Conservation (phyloP, 805 yeast species). For the Cyberlindnera suaveolens region DNA sequence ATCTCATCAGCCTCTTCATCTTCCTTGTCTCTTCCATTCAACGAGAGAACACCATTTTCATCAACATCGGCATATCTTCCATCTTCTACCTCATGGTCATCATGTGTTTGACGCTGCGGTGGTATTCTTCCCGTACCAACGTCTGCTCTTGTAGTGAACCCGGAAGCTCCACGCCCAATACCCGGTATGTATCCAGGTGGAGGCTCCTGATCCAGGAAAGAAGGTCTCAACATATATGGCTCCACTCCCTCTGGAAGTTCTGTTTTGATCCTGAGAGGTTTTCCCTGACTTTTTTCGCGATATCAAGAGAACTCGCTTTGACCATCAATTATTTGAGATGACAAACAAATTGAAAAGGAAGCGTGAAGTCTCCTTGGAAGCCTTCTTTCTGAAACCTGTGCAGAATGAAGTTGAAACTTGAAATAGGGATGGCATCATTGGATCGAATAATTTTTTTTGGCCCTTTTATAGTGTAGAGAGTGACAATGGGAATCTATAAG, state of each 20-base stretch:
- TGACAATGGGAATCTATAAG: too few relatives aligned
- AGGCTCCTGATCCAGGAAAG: conserved; percentile 74
- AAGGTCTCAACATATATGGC: conserved; percentile 5
- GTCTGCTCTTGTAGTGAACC: conserved; percentile 83
- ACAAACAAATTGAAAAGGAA: too few relatives aligned
- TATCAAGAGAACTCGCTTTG: neutral
- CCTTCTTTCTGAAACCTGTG: too few relatives aligned
- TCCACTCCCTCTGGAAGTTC: neutral
- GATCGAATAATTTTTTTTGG: too few relatives aligned
- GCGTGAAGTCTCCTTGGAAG: too few relatives aligned
- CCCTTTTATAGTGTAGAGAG: too few relatives aligned
- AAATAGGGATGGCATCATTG: too few relatives aligned
- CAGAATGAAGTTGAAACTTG: too few relatives aligned
- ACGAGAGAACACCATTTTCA: conserved; percentile 25
- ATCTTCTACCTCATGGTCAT: conserved; percentile 15
- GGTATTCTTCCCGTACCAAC: conserved; percentile 43
- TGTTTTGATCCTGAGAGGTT: neutral
- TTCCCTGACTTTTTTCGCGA: neutral
- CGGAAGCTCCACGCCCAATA: conserved; percentile 90
- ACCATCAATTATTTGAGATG: too few relatives aligned
- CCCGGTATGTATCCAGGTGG: conserved; percentile 93
- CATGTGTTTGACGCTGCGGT: conserved; percentile 18
- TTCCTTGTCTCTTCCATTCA: conserved; percentile 37
- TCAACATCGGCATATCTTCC: conserved; percentile 18
- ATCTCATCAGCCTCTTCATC: conserved; percentile 76